phyloP scores from a whole-genome alignment of 257 asterid species.

The Solanum habrochaites region DNA sequence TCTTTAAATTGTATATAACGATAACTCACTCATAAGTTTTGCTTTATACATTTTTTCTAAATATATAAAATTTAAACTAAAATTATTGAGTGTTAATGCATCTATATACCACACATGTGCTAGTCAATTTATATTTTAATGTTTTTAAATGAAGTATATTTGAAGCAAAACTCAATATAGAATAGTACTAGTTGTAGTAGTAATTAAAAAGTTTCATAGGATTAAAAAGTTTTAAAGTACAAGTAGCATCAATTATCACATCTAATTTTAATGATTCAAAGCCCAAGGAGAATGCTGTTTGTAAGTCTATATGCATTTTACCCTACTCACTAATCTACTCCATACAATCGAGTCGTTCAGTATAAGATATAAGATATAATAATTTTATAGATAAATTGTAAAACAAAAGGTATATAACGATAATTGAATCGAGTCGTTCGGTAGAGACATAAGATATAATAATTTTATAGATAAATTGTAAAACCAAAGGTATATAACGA shows the following conservation, averaged over 20 bases:
- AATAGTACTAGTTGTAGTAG: too few relatives aligned
- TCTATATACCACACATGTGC: not conserved
- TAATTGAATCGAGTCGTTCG: too few relatives aligned
- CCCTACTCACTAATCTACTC: not conserved
- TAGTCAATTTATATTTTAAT: not conserved
- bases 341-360: accelerated
- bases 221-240: not conserved
- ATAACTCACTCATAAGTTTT: too few relatives aligned
- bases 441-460: too few relatives aligned
- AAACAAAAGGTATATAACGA: too few relatives aligned
- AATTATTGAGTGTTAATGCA: not conserved
- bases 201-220: not conserved
- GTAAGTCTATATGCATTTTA: not conserved
- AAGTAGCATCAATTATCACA: not conserved
- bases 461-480: too few relatives aligned
- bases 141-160: not conserved
- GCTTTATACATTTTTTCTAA: too few relatives aligned
- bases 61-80: not conserved
- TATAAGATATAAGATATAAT: too few relatives aligned
- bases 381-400: too few relatives aligned
- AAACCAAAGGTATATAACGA: too few relatives aligned
- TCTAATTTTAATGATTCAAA: not conserved
- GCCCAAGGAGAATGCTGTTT: not conserved
- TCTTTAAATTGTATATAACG: too few relatives aligned
- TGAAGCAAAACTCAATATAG: not conserved